A percentile compares a stretch with the other conserved stretches of the same genome.
phyloP scores from a whole-genome alignment of 257 asterid species.

The Solanum ahanhuiri region DNA sequence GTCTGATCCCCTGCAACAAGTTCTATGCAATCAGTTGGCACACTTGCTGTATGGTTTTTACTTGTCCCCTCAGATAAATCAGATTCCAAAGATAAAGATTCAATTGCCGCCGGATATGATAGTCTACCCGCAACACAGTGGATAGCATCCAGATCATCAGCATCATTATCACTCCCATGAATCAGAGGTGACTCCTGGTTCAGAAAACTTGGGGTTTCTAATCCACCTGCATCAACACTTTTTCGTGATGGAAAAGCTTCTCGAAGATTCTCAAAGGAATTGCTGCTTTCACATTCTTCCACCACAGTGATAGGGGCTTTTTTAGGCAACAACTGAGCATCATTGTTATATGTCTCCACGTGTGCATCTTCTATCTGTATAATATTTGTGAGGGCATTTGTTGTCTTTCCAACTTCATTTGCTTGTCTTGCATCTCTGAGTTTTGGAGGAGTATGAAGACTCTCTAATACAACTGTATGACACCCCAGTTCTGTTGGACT shows the following conservation, averaged over 20 bases:
- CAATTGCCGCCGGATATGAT: conserved; percentile 6
- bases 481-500: conserved; percentile 10
- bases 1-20: conserved; percentile 2
- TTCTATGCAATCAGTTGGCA: neutral
- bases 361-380: conserved; percentile 7
- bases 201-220: conserved; percentile 15
- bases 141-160: conserved; percentile 16
- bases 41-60: neutral
- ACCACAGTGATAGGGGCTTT: conserved; percentile 9
- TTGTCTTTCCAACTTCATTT: conserved; percentile 12
- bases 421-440: neutral
- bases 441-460: neutral
- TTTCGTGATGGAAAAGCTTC: conserved; percentile 13
- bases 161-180: conserved; percentile 17
- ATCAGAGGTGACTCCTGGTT: conserved; percentile 15
- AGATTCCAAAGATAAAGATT: conserved; percentile 12
- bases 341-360: neutral
- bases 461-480: conserved; percentile 9
- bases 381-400: conserved; percentile 3
- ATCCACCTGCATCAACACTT: conserved; percentile 13
- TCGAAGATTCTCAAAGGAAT: conserved; percentile 10
- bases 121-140: conserved; percentile 11
- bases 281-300: conserved; percentile 12
- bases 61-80: neutral
- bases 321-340: neutral